Conservation (phyloP, 495 filamentous ascomycete species). For the Tetracladium marchalianum region DNA sequence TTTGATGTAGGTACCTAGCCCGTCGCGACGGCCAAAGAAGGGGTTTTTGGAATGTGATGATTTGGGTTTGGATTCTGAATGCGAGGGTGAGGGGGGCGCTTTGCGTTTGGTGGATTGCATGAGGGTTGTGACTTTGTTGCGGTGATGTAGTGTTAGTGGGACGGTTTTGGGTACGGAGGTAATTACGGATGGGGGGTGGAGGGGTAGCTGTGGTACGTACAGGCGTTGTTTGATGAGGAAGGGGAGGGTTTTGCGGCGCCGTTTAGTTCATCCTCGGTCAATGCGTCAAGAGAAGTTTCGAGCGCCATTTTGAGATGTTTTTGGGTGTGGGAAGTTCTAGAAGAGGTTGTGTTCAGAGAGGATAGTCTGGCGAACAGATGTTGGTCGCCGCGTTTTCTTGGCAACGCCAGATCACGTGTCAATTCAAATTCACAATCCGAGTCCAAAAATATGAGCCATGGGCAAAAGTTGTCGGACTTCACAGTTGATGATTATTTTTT, state of each 20-base stretch:
- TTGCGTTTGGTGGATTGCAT: slow-evolving; percentile 1
- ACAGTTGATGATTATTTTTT: no score
- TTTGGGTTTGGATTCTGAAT: slow-evolving; percentile 6
- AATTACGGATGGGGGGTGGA: slow-evolving; percentile 46
- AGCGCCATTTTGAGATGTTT: background rate
- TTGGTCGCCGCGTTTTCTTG: no score
- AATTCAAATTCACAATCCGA: no score
- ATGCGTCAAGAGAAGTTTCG: slow-evolving; percentile 19
- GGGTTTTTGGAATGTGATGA: slow-evolving; percentile 14
- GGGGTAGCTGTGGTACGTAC: slow-evolving; percentile 16
- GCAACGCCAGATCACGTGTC: no score
- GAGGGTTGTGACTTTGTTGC: slow-evolving; percentile 13
- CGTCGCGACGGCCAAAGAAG: slow-evolving; percentile 41
- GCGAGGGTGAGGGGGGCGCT: slow-evolving; percentile 19
- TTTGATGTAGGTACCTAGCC: slow-evolving; percentile 61
- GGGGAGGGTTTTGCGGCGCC: slow-evolving; percentile 17
- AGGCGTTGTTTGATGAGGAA: slow-evolving; percentile 25
- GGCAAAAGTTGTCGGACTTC: no score
- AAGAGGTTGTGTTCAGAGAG: no score
- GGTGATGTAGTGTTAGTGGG: slow-evolving; percentile 16
- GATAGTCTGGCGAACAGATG: no score
- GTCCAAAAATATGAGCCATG: no score
- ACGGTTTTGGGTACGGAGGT: slow-evolving; percentile 39
- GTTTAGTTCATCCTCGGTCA: slow-evolving; percentile 26
- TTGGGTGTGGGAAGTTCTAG: no score